phyloP scores from a whole-genome alignment of 805 yeast species.

The Saturnispora serradocipensis region DNA sequence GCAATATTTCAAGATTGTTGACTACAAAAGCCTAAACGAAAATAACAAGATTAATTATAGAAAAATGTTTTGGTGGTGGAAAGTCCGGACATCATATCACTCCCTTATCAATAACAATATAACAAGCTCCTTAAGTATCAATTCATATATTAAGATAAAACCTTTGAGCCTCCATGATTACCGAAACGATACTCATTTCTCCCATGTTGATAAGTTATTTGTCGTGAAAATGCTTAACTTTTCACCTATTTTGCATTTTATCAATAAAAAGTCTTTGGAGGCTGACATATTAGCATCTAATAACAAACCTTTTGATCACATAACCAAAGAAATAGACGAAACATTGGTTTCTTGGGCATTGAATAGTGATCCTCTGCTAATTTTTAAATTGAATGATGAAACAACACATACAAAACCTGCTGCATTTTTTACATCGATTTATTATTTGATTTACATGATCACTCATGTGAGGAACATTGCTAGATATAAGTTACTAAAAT shows the following conservation, averaged over 20 bases:
- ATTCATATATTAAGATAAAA: slow-evolving; percentile 23
- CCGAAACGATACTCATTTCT: slow-evolving; percentile 4
- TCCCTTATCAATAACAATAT: slow-evolving; percentile 43
- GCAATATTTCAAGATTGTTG: slow-evolving; percentile 16
- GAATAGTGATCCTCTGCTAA: slow-evolving; percentile 49
- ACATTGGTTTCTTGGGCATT: slow-evolving; percentile 69
- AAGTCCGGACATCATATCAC: slow-evolving; percentile 18
- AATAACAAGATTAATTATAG: slow-evolving; percentile 53
- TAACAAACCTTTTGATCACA: slow-evolving; percentile 7
- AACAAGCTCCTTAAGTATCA: slow-evolving; percentile 25
- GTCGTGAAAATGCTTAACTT: neutral
- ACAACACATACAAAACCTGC: slow-evolving; percentile 35
- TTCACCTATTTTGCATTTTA: neutral
- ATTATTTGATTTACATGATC: slow-evolving; percentile 57
- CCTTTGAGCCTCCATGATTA: slow-evolving; percentile 6
- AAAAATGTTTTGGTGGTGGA: slow-evolving; percentile 11
- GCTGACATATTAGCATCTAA: slow-evolving; percentile 9
- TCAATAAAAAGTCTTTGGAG: slow-evolving; percentile 1
- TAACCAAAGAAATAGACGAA: slow-evolving; percentile 52
- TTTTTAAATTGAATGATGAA: slow-evolving; percentile 43
- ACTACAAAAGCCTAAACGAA: slow-evolving; percentile 57
- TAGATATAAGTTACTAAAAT: slow-evolving; percentile 15
- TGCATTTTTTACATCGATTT: slow-evolving; percentile 54
- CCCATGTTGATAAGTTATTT: neutral
- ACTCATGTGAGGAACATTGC: slow-evolving; percentile 57